Evolutionary conservation across 495 filamentous ascomycete genomes (phyloP).

Genomic region (Talaromyces ruber): DNA sequence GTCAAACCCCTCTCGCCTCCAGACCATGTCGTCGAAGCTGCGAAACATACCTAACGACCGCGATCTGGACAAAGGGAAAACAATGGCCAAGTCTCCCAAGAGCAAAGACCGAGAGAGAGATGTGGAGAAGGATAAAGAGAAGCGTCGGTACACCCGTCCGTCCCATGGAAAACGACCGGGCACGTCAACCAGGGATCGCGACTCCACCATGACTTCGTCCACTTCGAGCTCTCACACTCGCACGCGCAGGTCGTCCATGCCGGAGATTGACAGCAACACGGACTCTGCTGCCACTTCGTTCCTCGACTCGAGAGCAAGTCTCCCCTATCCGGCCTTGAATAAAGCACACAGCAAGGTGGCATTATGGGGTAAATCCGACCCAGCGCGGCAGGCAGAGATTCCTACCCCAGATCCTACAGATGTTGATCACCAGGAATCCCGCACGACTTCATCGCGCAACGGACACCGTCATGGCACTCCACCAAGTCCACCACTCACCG

Average conservation of each 20-base stretch:
- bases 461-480: slow-evolving; percentile 30
- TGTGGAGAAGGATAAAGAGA: slow-evolving; percentile 12
- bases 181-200: slow-evolving; percentile 40
- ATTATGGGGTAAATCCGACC: slow-evolving; percentile 52
- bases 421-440: slow-evolving; percentile 41
- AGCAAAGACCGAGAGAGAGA: slow-evolving; percentile 20
- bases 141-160: slow-evolving; percentile 21
- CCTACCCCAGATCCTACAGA: slow-evolving; percentile 78
- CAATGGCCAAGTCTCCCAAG: slow-evolving; percentile 25
- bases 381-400: slow-evolving; percentile 41
- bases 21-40: slow-evolving; percentile 35
- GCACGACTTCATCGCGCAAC: slow-evolving; percentile 10
- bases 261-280: slow-evolving; percentile 32
- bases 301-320: slow-evolving; percentile 47
- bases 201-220: slow-evolving; percentile 28
- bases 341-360: slow-evolving; percentile 85
- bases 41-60: slow-evolving; percentile 29
- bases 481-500: slow-evolving; percentile 56
- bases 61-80: slow-evolving; percentile 23
- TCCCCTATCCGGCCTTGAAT: slow-evolving; percentile 79
- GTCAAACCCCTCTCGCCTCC: slow-evolving; percentile 7
- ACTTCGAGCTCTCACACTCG: slow-evolving; percentile 23
- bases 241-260: slow-evolving; percentile 40
- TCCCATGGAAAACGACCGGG: slow-evolving; percentile 31
- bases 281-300: slow-evolving; percentile 33